Conservation (phyloP, 2,329 filamentous ascomycete genomes). For the Ophiostoma sp. region DNA sequence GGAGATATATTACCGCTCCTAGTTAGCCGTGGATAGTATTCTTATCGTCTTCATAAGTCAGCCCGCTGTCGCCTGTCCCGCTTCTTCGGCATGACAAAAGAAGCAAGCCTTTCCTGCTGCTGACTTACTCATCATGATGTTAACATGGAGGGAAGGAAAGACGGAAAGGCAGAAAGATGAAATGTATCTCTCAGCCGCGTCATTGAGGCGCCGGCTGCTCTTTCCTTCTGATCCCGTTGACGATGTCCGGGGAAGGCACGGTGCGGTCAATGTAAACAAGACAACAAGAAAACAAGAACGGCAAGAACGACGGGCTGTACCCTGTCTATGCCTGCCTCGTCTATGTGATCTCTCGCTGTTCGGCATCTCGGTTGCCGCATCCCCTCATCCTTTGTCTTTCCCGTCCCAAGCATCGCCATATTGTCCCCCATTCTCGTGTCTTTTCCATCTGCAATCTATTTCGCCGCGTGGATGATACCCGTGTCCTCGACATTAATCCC, state of each 20-base stretch:
- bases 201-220: neutral
- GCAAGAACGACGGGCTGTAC: neutral
- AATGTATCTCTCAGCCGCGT: too few relatives aligned
- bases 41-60: too few relatives aligned
- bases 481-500: neutral
- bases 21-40: neutral
- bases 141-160: too few relatives aligned
- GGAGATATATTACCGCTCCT: slow-evolving; percentile 2
- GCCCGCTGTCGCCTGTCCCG: too few relatives aligned
- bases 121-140: too few relatives aligned
- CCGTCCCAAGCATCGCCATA: neutral
- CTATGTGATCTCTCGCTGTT: neutral
- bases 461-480: neutral
- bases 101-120: too few relatives aligned
- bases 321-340: neutral
- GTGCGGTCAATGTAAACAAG: neutral
- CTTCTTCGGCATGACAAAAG: neutral
- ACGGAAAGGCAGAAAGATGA: too few relatives aligned
- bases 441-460: neutral
- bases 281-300: neutral
- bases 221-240: neutral
- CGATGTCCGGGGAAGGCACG: neutral
- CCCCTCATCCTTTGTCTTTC: neutral
- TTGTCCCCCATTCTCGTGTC: neutral
- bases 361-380: neutral